These are phyloP conservation scores for Pyricularia grisea DNA, from an alignment of 2,329 filamentous ascomycete species.

Conservation along the genomic window DNA sequence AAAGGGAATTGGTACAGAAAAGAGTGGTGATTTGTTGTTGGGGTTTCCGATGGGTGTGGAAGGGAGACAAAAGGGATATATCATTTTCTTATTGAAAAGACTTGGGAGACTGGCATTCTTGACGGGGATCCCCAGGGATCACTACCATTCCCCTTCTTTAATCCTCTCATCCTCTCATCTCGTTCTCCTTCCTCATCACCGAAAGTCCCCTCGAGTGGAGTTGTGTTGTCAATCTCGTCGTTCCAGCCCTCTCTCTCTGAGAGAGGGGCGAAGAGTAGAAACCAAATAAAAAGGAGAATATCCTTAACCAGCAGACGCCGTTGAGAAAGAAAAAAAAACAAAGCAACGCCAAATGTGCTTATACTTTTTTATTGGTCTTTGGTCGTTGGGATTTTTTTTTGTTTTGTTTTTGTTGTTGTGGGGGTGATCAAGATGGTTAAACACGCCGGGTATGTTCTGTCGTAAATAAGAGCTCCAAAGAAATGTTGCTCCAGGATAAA, in stretches of 20 bases:
- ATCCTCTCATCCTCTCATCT: neutral
- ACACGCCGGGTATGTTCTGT: neutral
- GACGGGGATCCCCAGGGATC: neutral
- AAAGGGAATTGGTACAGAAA: neutral
- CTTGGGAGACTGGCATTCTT: neutral
- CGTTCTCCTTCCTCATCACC: neutral
- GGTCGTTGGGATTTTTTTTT: conserved; percentile 1
- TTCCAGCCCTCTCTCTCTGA: neutral
- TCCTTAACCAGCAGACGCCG: neutral
- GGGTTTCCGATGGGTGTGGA: neutral
- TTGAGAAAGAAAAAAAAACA: conserved; percentile 1
- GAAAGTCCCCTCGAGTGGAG: conserved; percentile 3
- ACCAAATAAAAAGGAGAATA: neutral
- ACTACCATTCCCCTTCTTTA: neutral
- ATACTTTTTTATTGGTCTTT: conserved; percentile 2
- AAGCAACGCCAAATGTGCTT: neutral
- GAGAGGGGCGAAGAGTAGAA: neutral
- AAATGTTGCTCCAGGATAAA: neutral
- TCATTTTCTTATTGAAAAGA: neutral
- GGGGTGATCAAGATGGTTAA: conserved; percentile 2
- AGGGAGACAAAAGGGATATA: neutral
- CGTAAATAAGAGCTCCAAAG: neutral
- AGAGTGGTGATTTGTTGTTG: neutral
- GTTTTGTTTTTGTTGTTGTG: conserved; percentile 1
- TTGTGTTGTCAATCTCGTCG: neutral